Percentiles rank a stretch among this genome's conserved stretches.
These are phyloP conservation scores for Nemania sp. DNA, from an alignment of 2,329 filamentous ascomycete genomes.

Conservation along the genomic window DNA sequence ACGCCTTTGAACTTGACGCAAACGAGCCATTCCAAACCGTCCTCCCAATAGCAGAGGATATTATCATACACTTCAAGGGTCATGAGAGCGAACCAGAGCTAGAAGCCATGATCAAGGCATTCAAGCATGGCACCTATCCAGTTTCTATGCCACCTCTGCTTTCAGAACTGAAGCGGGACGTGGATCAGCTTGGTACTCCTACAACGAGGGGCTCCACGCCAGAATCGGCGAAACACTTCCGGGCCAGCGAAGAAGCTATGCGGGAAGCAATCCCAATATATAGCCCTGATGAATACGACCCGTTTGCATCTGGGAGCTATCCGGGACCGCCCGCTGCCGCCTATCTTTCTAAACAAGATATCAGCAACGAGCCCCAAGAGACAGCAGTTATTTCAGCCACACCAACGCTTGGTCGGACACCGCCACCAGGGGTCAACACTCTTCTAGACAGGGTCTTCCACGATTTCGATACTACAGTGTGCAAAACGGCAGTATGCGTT, in stretches of 20 bases:
- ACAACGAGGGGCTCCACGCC: conserved; percentile 5
- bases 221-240: conserved; percentile 13
- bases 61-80: conserved; percentile 58
- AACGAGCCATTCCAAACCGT: conserved; percentile 46
- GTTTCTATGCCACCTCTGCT: conserved; percentile 27
- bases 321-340: conserved; percentile 6
- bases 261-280: conserved; percentile 22
- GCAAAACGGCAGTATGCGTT: conserved; percentile 54
- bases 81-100: conserved; percentile 48
- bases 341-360: conserved; percentile 12
- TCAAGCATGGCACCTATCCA: conserved; percentile 46
- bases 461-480: conserved; percentile 46
- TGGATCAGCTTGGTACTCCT: conserved; percentile 6
- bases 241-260: conserved; percentile 9
- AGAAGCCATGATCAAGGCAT: conserved; percentile 51
- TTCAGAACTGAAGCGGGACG: conserved; percentile 18
- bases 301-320: conserved; percentile 43
- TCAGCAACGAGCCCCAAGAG: conserved; percentile 14
- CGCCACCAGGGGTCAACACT: conserved; percentile 35
- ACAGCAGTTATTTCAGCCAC: conserved; percentile 36
- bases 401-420: conserved; percentile 50
- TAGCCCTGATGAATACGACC: conserved; percentile 50
- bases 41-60: conserved; percentile 57
- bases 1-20: conserved; percentile 21
- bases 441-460: conserved; percentile 46